phyloP scores from a whole-genome alignment of 108 stramenopile genomes.

The Conticribra guillardii region DNA sequence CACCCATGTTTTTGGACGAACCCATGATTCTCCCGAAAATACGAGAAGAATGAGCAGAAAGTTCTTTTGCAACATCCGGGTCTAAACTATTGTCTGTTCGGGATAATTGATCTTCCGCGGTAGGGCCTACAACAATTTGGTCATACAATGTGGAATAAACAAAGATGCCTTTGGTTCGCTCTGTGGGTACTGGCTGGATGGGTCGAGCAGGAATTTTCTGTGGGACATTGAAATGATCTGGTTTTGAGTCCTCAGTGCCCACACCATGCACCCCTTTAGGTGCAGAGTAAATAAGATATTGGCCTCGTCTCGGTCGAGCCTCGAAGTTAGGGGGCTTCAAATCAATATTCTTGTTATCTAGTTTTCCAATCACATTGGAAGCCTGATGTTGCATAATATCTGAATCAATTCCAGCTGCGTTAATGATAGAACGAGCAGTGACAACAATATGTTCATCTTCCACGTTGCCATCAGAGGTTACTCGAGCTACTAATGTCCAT shows the following conservation, averaged over 20 bases:
- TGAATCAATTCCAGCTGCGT: conserved; percentile 63
- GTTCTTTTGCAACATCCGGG: conserved; percentile 42
- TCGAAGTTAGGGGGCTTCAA: conserved; percentile 33
- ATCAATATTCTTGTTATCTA: not conserved
- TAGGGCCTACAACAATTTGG: conserved; percentile 87
- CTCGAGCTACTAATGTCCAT: conserved; percentile 45
- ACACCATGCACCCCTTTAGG: not conserved
- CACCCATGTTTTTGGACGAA: conserved; percentile 9
- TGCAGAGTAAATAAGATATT: conserved; percentile 64
- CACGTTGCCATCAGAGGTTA: not conserved
- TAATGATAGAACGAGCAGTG: conserved; percentile 48
- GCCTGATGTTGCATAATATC: conserved; percentile 51
- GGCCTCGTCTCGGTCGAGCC: conserved; percentile 70
- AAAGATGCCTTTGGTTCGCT: conserved; percentile 80
- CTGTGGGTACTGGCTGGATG: conserved; percentile 82
- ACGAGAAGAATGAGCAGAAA: conserved; percentile 45
- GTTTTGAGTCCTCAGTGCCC: not conserved
- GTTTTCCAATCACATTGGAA: not conserved
- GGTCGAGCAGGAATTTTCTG: conserved; percentile 53
- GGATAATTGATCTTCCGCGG: conserved; percentile 71
- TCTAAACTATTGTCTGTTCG: conserved; percentile 59
- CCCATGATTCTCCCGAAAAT: conserved; percentile 36
- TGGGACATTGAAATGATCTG: not conserved
- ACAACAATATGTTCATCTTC: conserved; percentile 26
- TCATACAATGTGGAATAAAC: conserved; percentile 77